phyloP scores from a whole-genome alignment of 176 grass and related monocot species.

The Puccinellia tenuiflora region DNA sequence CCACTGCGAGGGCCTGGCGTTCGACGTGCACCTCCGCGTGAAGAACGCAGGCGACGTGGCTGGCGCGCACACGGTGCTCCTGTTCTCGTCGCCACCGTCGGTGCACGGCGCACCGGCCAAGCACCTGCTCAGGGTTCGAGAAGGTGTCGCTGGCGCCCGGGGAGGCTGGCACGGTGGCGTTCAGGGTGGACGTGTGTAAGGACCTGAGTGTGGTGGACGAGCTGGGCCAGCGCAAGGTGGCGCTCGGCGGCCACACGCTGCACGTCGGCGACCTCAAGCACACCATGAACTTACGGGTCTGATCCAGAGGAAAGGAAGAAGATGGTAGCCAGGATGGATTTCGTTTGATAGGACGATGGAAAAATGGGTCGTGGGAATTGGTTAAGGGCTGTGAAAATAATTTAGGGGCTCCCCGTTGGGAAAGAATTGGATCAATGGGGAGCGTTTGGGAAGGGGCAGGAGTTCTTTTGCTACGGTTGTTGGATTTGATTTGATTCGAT shows the following conservation, averaged over 20 bases:
- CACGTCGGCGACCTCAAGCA: slow-evolving; percentile 81
- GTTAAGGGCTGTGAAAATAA: slow-evolving; percentile 40
- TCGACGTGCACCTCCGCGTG: slow-evolving; percentile 56
- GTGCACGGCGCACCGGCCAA: slow-evolving; percentile 76
- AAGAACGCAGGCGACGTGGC: slow-evolving; percentile 40
- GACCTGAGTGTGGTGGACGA: slow-evolving; percentile 90
- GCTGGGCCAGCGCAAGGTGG: slow-evolving; percentile 65
- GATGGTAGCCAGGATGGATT: neutral
- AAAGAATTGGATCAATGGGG: slow-evolving; percentile 38
- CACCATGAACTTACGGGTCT: slow-evolving; percentile 50
- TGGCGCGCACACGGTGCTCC: slow-evolving; percentile 71
- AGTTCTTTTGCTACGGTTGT: slow-evolving; percentile 19
- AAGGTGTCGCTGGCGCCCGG: slow-evolving; percentile 56
- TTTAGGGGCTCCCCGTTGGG: neutral
- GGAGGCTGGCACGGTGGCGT: slow-evolving; percentile 43
- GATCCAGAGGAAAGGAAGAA: neutral
- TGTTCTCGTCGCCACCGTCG: slow-evolving; percentile 74
- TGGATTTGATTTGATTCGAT: slow-evolving; percentile 13
- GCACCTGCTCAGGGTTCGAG: slow-evolving; percentile 81
- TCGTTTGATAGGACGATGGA: neutral
- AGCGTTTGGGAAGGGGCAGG: neutral
- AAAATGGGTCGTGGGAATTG: slow-evolving; percentile 24
- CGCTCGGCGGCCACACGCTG: slow-evolving; percentile 66
- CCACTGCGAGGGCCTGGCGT: slow-evolving; percentile 48
- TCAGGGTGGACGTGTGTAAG: slow-evolving; percentile 84